Conservation (phyloP, 2,329 filamentous ascomycete genomes). For the Alternaria gaisen region DNA sequence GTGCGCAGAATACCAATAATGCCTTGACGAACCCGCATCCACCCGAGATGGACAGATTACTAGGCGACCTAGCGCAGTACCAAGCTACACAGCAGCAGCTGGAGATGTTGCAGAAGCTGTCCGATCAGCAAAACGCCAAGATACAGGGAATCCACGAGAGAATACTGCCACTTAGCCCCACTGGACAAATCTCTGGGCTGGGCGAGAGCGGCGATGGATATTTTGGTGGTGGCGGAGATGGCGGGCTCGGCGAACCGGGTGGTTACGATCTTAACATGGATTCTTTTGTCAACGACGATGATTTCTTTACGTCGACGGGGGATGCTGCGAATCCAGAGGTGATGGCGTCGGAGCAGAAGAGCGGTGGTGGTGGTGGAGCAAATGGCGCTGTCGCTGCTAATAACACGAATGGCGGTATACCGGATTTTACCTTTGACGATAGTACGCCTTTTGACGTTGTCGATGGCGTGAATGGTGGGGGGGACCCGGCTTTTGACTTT, state of each 20-base stretch:
- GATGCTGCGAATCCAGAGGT: too few species aligned
- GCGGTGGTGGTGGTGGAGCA: not conserved
- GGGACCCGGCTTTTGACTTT: not conserved
- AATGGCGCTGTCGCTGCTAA: too few species aligned
- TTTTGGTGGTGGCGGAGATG: constrained; percentile 43
- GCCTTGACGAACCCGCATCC: constrained; percentile 65
- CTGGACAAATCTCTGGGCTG: constrained; percentile 78
- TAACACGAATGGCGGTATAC: too few species aligned
- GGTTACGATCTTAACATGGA: constrained; percentile 63
- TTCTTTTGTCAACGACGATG: constrained; percentile 64
- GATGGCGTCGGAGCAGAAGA: not conserved
- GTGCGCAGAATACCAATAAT: constrained; percentile 59
- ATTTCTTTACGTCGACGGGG: constrained; percentile 58
- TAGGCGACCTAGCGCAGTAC: constrained; percentile 69
- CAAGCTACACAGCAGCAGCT: constrained; percentile 77
- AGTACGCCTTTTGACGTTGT: constrained; percentile 3
- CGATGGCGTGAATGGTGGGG: too few species aligned
- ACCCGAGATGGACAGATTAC: constrained; percentile 65
- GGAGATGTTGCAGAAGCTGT: constrained; percentile 79
- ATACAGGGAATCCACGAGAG: constrained; percentile 78
- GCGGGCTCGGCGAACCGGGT: constrained; percentile 48
- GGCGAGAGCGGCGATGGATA: constrained; percentile 36
- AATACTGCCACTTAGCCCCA: constrained; percentile 81
- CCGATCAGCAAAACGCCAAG: constrained; percentile 78
- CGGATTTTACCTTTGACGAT: constrained; percentile 12